Evolutionary conservation across 805 yeast genomes (phyloP).

Genomic region (Starmerella tilneyi): DNA sequence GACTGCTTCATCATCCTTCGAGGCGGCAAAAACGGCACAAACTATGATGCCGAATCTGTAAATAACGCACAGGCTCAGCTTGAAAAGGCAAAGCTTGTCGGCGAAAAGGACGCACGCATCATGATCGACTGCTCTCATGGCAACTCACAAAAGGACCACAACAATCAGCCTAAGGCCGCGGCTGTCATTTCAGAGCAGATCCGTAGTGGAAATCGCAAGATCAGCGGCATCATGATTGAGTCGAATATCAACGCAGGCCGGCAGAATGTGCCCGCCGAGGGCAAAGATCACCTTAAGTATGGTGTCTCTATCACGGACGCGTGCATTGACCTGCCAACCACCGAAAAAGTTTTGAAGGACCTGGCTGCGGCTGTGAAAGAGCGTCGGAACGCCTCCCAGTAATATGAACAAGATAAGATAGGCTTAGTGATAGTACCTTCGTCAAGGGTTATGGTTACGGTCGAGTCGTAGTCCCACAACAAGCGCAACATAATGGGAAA

Average conservation of each 20-base stretch:
- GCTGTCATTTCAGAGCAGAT: constrained; percentile 69
- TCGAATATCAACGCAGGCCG: constrained; percentile 85
- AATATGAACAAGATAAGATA: no score
- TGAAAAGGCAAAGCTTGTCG: constrained; percentile 33
- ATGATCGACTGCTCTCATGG: constrained; percentile 99
- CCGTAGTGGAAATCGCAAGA: constrained; percentile 55
- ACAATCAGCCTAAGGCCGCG: constrained; percentile 87
- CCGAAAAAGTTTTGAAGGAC: constrained; percentile 57
- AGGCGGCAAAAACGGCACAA: constrained; percentile 92
- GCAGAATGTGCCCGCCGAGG: constrained; percentile 61
- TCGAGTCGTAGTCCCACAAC: no score
- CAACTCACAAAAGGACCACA: constrained; percentile 80
- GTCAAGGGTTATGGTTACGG: no score
- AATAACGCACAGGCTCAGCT: constrained; percentile 53
- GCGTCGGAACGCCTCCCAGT: constrained; percentile 48
- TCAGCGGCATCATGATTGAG: constrained; percentile 96
- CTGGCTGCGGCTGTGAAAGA: constrained; percentile 71
- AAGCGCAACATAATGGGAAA: no score
- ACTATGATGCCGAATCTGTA: constrained; percentile 70
- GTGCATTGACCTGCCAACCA: constrained; percentile 83
- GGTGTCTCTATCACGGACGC: constrained; percentile 98
- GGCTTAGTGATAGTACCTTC: no score
- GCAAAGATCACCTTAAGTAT: constrained; percentile 65
- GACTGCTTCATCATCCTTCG: constrained; percentile 85
- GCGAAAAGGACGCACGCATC: constrained; percentile 43